A percentile compares a stretch with the other conserved stretches of the same genome.
Conservation (phyloP, 176 grass and related monocot species). For the Hsuehochloa calcarea region DNA sequence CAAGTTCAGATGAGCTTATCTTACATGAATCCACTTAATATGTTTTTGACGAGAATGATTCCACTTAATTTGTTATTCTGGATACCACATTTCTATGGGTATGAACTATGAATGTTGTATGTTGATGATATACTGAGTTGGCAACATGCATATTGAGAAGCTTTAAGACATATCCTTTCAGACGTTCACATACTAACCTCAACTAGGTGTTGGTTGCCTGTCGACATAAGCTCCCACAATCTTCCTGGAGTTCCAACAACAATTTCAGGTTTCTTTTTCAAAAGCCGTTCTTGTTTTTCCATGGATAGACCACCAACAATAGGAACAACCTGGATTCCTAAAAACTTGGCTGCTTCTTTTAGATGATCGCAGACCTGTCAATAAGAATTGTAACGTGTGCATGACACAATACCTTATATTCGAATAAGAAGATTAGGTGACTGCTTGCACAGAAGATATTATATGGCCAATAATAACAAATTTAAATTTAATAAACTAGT, state of each 20-base stretch:
- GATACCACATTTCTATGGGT: not conserved
- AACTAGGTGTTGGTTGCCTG: slow-evolving; percentile 66
- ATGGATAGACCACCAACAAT: slow-evolving; percentile 90
- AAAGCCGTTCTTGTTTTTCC: slow-evolving; percentile 90
- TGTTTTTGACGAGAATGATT: not conserved
- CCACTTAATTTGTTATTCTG: not conserved
- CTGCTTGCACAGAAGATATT: slow-evolving; percentile 15
- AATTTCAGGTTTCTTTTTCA: slow-evolving; percentile 81
- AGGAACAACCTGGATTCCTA: slow-evolving; percentile 70
- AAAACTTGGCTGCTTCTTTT: slow-evolving; percentile 64
- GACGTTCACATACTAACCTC: slow-evolving; percentile 51
- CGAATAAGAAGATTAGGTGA: not conserved
- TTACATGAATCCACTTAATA: not conserved
- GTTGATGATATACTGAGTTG: slow-evolving; percentile 3
- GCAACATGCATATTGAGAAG: slow-evolving; percentile 7
- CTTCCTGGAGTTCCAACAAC: slow-evolving; percentile 93
- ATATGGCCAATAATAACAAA: not conserved
- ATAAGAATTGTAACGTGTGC: not conserved
- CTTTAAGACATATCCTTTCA: slow-evolving; percentile 14
- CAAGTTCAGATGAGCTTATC: not conserved
- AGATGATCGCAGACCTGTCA: slow-evolving; percentile 88
- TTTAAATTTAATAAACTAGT: not conserved
- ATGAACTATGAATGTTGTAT: not conserved
- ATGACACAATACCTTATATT: not conserved
- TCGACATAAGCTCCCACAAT: slow-evolving; percentile 92